Evolutionary conservation across 495 filamentous ascomycete genomes (phyloP).

Genomic region (Penicillium cataractarum): DNA sequence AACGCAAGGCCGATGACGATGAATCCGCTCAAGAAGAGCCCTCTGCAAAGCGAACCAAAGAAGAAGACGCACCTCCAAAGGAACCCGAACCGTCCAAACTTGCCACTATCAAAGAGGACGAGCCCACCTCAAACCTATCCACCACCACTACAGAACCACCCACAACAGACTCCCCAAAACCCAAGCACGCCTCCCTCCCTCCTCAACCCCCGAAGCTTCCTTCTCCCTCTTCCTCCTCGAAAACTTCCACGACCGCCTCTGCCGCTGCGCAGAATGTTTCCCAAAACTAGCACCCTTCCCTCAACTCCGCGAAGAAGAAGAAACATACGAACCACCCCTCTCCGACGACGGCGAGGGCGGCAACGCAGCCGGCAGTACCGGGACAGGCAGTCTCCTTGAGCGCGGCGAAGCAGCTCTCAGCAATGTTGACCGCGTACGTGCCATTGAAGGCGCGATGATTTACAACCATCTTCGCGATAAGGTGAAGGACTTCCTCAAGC

Average conservation of each 20-base stretch:
- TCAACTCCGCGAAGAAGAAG: conserved; percentile 90
- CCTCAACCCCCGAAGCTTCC: conserved; percentile 47
- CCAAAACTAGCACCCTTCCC: conserved; percentile 67
- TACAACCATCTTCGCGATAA: conserved; percentile 95
- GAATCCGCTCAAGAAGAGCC: conserved; percentile 38
- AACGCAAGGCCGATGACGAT: conserved; percentile 75
- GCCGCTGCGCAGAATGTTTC: conserved; percentile 80
- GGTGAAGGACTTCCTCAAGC: conserved; percentile 86
- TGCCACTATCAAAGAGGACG: conserved; percentile 29
- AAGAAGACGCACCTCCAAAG: conserved; percentile 23
- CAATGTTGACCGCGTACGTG: conserved; percentile 86
- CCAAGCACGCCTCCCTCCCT: conserved; percentile 50
- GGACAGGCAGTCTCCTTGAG: conserved; percentile 77
- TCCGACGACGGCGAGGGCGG: conserved; percentile 57
- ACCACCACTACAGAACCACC: not conserved
- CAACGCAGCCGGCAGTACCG: conserved; percentile 55
- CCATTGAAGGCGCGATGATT: conserved; percentile 96
- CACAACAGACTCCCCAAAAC: conserved; percentile 34
- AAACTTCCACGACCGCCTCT: conserved; percentile 75
- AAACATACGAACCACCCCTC: conserved; percentile 85
- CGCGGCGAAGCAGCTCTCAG: conserved; percentile 87
- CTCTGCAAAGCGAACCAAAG: conserved; percentile 64
- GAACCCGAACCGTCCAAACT: conserved; percentile 23
- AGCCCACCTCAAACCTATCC: conserved; percentile 18
- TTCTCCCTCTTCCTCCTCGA: conserved; percentile 82